phyloP scores from a whole-genome alignment of 148 eudicot species.

The Nepenthes mirabilis region DNA sequence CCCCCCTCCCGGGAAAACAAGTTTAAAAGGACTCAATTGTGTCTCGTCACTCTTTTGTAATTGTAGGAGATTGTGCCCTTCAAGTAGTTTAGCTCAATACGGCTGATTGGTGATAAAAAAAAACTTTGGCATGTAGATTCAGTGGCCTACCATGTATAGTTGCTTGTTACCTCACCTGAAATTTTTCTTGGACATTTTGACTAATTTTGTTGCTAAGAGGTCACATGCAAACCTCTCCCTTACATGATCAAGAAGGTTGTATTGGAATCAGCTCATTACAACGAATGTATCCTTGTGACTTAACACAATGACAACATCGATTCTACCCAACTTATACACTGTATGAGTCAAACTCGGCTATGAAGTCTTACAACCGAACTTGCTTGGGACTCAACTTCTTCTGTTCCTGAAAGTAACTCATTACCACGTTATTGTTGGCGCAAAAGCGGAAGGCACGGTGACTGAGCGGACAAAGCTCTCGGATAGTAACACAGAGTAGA shows the following conservation, averaged over 20 bases:
- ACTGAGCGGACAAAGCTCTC: too few relatives aligned
- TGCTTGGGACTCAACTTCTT: background rate
- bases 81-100: too few relatives aligned
- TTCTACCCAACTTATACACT: background rate
- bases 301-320: background rate
- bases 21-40: too few relatives aligned
- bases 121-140: too few relatives aligned
- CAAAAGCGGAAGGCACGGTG: too few relatives aligned
- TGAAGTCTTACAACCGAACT: background rate
- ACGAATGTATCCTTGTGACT: background rate
- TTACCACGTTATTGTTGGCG: background rate
- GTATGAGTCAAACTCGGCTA: background rate
- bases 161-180: background rate
- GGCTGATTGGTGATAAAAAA: too few relatives aligned
- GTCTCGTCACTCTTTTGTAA: too few relatives aligned
- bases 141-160: background rate
- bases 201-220: background rate
- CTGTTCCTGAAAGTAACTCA: slow-evolving; percentile 1
- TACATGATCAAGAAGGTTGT: too few relatives aligned
- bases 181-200: background rate
- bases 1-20: too few relatives aligned
- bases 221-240: too few relatives aligned
- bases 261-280: too few relatives aligned
- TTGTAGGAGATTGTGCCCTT: background rate
- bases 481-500: too few relatives aligned